These are phyloP conservation scores for Castanopsis chinensis DNA, from an alignment of 306 rosid species.

Conservation along the genomic window DNA sequence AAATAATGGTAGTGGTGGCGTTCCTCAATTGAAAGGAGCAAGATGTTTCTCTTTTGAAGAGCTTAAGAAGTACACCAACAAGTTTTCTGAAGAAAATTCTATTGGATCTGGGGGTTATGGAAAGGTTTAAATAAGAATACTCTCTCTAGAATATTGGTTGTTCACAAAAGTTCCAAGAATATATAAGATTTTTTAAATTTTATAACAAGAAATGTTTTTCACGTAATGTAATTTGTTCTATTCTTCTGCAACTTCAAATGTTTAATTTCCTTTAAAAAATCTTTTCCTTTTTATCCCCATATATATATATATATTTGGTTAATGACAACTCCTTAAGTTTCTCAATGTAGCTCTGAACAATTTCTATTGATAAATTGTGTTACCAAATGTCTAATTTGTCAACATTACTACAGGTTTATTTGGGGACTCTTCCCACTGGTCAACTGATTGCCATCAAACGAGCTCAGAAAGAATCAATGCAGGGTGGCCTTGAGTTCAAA, in stretches of 20 bases:
- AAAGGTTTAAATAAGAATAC: slow-evolving; percentile 33
- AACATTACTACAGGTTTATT: slow-evolving; percentile 33
- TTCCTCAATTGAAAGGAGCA: slow-evolving; percentile 58
- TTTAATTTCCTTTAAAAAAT: too few species aligned
- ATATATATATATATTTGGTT: too few species aligned
- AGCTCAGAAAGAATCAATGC: slow-evolving; percentile 37
- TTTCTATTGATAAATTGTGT: background rate
- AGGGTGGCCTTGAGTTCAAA: slow-evolving; percentile 41
- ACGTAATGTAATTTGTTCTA: too few species aligned
- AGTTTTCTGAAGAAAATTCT: slow-evolving; percentile 42
- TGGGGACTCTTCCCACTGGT: slow-evolving; percentile 39
- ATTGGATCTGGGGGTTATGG: slow-evolving; percentile 71
- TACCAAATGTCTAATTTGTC: background rate
- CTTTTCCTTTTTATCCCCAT: too few species aligned
- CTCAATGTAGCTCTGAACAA: background rate
- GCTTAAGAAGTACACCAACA: slow-evolving; percentile 44
- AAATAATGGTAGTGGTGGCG: slow-evolving; percentile 18
- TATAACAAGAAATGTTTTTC: too few species aligned
- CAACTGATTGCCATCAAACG: slow-evolving; percentile 47
- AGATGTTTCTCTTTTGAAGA: slow-evolving; percentile 56
- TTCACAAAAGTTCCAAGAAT: background rate
- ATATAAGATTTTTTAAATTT: too few species aligned
- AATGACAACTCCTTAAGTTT: background rate
- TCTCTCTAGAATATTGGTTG: slow-evolving; percentile 2
- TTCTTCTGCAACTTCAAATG: too few species aligned